Percentiles rank a stretch among this genome's conserved stretches.
phyloP scores from a whole-genome alignment of 106 monocot species.

The Platanthera zijinensis region DNA sequence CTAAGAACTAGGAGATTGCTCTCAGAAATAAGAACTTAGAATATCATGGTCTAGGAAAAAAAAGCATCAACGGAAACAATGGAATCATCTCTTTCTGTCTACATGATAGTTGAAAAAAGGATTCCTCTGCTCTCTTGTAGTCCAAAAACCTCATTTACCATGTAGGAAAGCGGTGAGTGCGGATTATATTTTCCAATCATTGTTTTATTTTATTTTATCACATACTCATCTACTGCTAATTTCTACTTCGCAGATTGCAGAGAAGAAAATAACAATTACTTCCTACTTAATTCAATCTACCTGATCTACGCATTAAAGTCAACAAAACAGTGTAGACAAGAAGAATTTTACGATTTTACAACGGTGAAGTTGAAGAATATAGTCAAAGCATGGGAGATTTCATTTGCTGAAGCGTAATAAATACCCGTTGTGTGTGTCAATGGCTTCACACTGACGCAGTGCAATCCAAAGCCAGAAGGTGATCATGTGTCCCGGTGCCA shows the following conservation, averaged over 20 bases:
- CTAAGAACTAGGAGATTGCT: background rate
- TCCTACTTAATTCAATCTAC: background rate
- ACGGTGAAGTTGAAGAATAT: background rate
- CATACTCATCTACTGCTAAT: background rate
- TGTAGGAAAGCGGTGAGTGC: background rate
- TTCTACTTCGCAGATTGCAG: background rate
- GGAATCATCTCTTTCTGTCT: too few species aligned
- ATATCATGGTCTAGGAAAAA: background rate
- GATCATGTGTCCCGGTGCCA: constrained; percentile 80
- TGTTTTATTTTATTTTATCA: background rate
- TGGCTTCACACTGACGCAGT: constrained; percentile 80
- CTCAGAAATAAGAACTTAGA: background rate
- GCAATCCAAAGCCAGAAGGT: constrained; percentile 85
- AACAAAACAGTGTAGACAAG: background rate
- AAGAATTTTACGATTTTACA: background rate
- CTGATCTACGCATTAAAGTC: background rate
- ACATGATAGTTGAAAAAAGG: too few species aligned
- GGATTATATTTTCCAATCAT: background rate
- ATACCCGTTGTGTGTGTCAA: constrained; percentile 90
- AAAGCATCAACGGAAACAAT: background rate
- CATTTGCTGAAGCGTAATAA: background rate
- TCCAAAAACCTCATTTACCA: background rate
- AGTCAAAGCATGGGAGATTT: background rate
- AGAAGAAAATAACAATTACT: background rate
- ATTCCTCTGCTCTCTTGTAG: too few species aligned